Conservation (phyloP, 768 basidiomycete species). For the Suillus hirtellus region DNA sequence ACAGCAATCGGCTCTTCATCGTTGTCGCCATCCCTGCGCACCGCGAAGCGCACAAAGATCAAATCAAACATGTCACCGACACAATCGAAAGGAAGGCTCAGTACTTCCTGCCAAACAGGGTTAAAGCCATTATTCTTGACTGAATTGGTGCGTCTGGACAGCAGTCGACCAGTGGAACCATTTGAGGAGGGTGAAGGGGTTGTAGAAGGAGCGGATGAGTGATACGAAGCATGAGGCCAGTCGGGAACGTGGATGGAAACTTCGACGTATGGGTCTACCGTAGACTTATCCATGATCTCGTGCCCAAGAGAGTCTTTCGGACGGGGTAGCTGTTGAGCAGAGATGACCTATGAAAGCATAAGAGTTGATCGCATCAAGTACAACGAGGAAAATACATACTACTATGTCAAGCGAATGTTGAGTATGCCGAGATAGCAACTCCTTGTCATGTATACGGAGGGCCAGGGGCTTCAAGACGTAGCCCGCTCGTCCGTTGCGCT, state of each 20-base stretch:
- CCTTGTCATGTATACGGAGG: conserved; percentile 65
- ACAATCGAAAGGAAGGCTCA: conserved; percentile 74
- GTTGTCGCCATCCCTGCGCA: conserved; percentile 63
- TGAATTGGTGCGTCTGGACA: conserved; percentile 57
- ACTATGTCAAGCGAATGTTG: conserved; percentile 66
- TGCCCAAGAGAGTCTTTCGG: conserved; percentile 62
- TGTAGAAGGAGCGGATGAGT: conserved; percentile 15
- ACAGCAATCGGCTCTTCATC: conserved; percentile 69
- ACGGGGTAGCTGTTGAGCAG: conserved; percentile 86
- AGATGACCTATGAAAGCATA: conserved; percentile 54
- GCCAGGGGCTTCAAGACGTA: conserved; percentile 89
- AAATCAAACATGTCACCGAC: conserved; percentile 78
- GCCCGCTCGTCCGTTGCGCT: conserved; percentile 82
- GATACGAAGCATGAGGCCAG: conserved; percentile 46
- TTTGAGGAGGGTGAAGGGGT: conserved; percentile 18
- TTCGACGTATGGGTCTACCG: conserved; percentile 77
- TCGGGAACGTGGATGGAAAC: conserved; percentile 77
- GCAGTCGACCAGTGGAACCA: conserved; percentile 40
- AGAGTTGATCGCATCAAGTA: conserved; percentile 5
- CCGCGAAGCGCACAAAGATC: conserved; percentile 78
- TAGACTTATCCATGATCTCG: conserved; percentile 58
- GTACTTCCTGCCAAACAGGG: conserved; percentile 77
- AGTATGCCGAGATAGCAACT: conserved; percentile 50
- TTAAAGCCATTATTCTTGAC: conserved; percentile 93
- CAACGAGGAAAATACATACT: conserved; percentile 35